These are phyloP conservation scores for Stereocaulon alpinum DNA, from an alignment of 495 filamentous ascomycete genomes.

Conservation along the genomic window DNA sequence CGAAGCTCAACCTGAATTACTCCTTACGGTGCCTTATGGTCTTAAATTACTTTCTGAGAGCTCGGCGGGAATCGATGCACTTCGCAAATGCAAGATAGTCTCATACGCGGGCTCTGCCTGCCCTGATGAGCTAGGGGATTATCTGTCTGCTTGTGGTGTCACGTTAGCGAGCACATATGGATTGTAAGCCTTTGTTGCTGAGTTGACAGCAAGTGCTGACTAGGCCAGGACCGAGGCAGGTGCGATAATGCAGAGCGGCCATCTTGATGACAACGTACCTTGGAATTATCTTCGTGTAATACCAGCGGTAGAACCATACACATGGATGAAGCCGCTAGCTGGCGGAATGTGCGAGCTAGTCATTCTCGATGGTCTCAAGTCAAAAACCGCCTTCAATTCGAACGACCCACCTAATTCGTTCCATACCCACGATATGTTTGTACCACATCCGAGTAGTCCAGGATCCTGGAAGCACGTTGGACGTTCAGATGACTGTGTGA, in stretches of 20 bases:
- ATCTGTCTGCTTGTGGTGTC: conserved; percentile 37
- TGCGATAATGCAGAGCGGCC: conserved; percentile 35
- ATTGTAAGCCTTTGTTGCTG: conserved; percentile 26
- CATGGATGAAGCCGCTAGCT: conserved; percentile 40
- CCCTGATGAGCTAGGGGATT: conserved; percentile 47
- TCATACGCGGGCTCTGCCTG: conserved; percentile 41
- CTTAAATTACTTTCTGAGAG: conserved; percentile 43
- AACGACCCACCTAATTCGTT: conserved; percentile 39
- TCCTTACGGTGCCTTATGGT: conserved; percentile 46
- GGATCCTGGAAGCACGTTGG: conserved; percentile 55
- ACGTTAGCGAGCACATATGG: conserved; percentile 42
- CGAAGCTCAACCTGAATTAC: conserved; percentile 35
- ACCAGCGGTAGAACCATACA: conserved; percentile 31
- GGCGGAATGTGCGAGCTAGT: conserved; percentile 40
- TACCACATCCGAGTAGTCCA: conserved; percentile 45
- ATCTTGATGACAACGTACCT: conserved; percentile 34
- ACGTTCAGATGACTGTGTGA: conserved; percentile 52
- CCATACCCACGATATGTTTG: conserved; percentile 51
- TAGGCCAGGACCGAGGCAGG: conserved; percentile 41
- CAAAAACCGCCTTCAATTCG: conserved; percentile 41
- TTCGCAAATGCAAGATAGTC: conserved; percentile 37
- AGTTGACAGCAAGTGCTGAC: conserved; percentile 15
- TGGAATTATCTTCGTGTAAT: conserved; percentile 52
- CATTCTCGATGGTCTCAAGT: conserved; percentile 39
- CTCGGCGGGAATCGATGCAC: conserved; percentile 33